A percentile compares a stretch with the other conserved stretches of the same genome.
Evolutionary conservation across 768 basidiomycete species (phyloP).

Genomic region (Thelephora ganbajun): DNA sequence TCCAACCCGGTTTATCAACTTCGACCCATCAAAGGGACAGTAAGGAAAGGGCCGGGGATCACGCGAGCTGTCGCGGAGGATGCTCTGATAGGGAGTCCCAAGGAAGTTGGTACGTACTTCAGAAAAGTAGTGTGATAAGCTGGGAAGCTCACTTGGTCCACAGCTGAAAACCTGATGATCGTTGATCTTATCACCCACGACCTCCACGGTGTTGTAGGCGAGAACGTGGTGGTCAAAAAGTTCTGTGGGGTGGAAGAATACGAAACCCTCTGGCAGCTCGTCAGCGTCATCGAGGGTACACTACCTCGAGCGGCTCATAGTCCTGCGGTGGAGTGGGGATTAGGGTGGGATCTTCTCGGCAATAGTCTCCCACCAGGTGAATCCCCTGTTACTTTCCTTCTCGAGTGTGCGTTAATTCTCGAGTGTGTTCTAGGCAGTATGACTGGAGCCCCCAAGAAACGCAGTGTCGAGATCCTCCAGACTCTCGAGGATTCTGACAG

Average conservation of each 20-base stretch:
- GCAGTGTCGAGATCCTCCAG: constrained; percentile 82
- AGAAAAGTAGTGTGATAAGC: background rate
- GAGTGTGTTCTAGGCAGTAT: constrained; percentile 56
- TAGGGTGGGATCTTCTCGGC: constrained; percentile 71
- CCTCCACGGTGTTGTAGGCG: constrained; percentile 70
- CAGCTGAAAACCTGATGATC: constrained; percentile 94
- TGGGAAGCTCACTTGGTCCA: background rate
- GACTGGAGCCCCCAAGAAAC: constrained; percentile 95
- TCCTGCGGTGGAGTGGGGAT: constrained; percentile 23
- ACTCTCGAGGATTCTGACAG: constrained; percentile 60
- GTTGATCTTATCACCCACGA: constrained; percentile 94
- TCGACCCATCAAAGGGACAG: constrained; percentile 90
- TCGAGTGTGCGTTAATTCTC: background rate
- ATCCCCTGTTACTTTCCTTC: constrained; percentile 5
- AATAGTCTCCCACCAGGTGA: constrained; percentile 78
- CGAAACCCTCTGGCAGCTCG: constrained; percentile 89
- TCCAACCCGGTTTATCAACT: constrained; percentile 60
- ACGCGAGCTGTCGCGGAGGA: constrained; percentile 54
- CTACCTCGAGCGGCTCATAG: constrained; percentile 19
- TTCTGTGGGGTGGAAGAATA: constrained; percentile 87
- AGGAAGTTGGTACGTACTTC: constrained; percentile 44
- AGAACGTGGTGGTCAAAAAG: constrained; percentile 68
- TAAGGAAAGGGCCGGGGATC: constrained; percentile 53
- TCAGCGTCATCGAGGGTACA: constrained; percentile 81
- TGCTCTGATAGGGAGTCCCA: constrained; percentile 48